Evolutionary conservation across 2,329 filamentous ascomycete genomes (phyloP).

Genomic region (Onygenales sp.): DNA sequence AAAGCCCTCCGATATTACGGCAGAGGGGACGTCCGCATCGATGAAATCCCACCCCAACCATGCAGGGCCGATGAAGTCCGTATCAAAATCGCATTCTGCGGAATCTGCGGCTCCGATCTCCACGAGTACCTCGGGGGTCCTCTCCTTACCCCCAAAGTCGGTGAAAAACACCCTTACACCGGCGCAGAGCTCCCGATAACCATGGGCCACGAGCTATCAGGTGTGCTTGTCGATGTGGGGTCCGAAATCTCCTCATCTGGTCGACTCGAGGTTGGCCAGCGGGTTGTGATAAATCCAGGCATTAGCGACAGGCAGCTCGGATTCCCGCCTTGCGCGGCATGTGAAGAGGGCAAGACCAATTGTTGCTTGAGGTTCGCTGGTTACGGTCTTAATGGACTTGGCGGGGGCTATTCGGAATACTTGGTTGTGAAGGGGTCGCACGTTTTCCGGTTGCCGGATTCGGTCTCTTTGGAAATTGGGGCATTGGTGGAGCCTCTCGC

Average conservation of each 20-base stretch:
- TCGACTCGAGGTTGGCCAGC: conserved; percentile 39
- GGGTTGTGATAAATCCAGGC: conserved; percentile 51
- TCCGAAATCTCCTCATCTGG: conserved; percentile 34
- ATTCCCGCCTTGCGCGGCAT: conserved; percentile 41
- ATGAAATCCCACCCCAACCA: conserved; percentile 24
- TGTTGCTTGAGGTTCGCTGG: conserved; percentile 50
- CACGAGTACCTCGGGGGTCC: conserved; percentile 45
- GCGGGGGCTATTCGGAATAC: conserved; percentile 20
- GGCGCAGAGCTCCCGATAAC: conserved; percentile 49
- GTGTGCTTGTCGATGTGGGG: conserved; percentile 51
- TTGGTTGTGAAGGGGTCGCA: conserved; percentile 18
- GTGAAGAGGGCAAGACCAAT: conserved; percentile 44
- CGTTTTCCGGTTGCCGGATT: conserved; percentile 18
- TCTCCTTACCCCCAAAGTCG: conserved; percentile 38
- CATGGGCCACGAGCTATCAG: conserved; percentile 57
- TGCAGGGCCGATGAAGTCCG: conserved; percentile 43
- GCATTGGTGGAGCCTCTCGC: conserved; percentile 55
- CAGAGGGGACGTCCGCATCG: conserved; percentile 24
- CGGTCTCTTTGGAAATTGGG: conserved; percentile 15
- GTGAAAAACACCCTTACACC: conserved; percentile 47
- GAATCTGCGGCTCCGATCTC: conserved; percentile 34
- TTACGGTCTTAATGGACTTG: conserved; percentile 38
- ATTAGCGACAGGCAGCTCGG: conserved; percentile 42
- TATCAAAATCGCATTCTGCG: conserved; percentile 25
- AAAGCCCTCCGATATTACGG: conserved; percentile 29